phyloP scores from a whole-genome alignment of 2,329 filamentous ascomycete genomes.

The Tolypocladium album region DNA sequence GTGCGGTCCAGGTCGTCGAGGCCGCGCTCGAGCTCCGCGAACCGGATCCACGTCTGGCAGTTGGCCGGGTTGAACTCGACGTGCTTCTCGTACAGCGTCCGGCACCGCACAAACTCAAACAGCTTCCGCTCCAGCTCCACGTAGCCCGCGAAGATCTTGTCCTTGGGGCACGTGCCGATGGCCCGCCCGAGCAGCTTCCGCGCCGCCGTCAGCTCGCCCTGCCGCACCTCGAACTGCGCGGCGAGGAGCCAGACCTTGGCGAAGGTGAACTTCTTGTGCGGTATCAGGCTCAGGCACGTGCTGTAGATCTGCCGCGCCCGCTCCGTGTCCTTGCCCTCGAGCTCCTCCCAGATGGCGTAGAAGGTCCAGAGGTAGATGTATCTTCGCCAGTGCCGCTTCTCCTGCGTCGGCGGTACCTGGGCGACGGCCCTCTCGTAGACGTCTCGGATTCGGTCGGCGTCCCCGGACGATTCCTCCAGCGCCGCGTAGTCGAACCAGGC shows the following conservation, averaged over 20 bases:
- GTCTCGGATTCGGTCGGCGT: conserved; percentile 75
- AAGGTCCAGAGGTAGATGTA: conserved; percentile 99
- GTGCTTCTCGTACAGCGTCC: conserved; percentile 87
- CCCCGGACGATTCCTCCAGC: conserved; percentile 76
- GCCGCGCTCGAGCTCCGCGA: conserved; percentile 84
- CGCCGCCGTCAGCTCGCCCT: conserved; percentile 67
- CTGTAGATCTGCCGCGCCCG: conserved; percentile 84
- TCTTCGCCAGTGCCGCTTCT: conserved; percentile 93
- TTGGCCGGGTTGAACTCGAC: conserved; percentile 87
- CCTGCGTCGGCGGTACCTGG: conserved; percentile 86
- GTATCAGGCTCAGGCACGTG: conserved; percentile 76
- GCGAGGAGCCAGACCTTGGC: conserved; percentile 93
- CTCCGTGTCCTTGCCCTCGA: conserved; percentile 66
- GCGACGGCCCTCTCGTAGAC: conserved; percentile 94
- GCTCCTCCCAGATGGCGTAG: conserved; percentile 92
- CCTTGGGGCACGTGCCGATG: conserved; percentile 91
- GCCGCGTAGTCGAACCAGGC: conserved; percentile 93
- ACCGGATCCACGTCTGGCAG: conserved; percentile 91
- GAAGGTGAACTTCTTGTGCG: conserved; percentile 95
- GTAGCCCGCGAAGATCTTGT: conserved; percentile 89
- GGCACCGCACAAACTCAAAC: conserved; percentile 87
- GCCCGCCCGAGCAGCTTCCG: conserved; percentile 83
- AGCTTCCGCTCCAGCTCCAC: conserved; percentile 86
- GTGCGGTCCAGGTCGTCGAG: conserved; percentile 83
- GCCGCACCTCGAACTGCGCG: conserved; percentile 85